Conservation (phyloP, 2,329 filamentous ascomycete species). For the Stenocarpella maydis region DNA sequence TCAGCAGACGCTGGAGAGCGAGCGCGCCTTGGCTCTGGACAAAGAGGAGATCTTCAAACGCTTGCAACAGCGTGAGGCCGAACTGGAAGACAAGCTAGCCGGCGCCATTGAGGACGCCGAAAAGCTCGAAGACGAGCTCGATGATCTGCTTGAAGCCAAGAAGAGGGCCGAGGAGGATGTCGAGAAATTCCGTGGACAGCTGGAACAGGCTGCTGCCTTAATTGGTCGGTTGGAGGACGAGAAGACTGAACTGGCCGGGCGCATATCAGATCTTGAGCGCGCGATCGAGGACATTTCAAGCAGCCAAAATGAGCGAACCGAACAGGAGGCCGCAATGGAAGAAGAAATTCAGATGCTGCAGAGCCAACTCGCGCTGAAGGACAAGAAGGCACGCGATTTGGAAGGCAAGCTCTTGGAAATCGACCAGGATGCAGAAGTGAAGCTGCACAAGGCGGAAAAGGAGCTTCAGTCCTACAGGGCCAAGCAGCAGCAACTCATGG, state of each 20-base stretch:
- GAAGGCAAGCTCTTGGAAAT: slow-evolving; percentile 84
- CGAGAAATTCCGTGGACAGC: slow-evolving; percentile 78
- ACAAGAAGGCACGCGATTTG: slow-evolving; percentile 87
- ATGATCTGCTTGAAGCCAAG: slow-evolving; percentile 87
- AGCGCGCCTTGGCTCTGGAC: slow-evolving; percentile 92
- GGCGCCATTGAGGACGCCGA: slow-evolving; percentile 95
- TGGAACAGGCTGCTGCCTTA: slow-evolving; percentile 90
- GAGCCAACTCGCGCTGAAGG: slow-evolving; percentile 88
- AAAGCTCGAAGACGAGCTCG: slow-evolving; percentile 89
- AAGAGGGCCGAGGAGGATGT: slow-evolving; percentile 88
- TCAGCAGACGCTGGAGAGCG: slow-evolving; percentile 93
- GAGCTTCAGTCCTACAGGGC: slow-evolving; percentile 78
- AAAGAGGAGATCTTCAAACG: slow-evolving; percentile 99
- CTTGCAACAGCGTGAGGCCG: slow-evolving; percentile 88
- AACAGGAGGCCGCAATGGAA: slow-evolving; percentile 77
- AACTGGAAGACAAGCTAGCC: slow-evolving; percentile 91
- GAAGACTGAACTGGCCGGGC: slow-evolving; percentile 76
- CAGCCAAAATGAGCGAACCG: slow-evolving; percentile 75
- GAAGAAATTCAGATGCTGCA: slow-evolving; percentile 91
- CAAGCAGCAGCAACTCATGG: slow-evolving; percentile 77
- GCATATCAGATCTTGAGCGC: slow-evolving; percentile 73
- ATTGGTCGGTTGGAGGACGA: slow-evolving; percentile 88
- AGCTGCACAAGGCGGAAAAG: slow-evolving; percentile 79
- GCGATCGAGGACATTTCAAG: slow-evolving; percentile 76
- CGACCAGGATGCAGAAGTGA: slow-evolving; percentile 89